These are phyloP conservation scores for Melaleuca quinquenervia DNA, from an alignment of 345 rosid genomes.

Conservation along the genomic window DNA sequence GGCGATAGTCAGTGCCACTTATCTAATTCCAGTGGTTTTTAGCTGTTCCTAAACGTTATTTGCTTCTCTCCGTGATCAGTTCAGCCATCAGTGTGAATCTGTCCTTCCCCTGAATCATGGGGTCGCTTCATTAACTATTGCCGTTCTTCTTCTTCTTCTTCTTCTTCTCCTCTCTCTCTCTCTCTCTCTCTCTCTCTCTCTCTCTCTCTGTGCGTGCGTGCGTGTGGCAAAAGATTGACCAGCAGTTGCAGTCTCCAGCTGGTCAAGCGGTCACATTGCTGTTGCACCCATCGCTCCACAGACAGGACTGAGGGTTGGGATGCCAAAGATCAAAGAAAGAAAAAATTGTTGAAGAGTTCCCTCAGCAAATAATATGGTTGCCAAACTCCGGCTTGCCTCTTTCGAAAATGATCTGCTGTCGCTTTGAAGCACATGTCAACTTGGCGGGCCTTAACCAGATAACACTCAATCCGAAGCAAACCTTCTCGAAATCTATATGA, in stretches of 20 bases:
- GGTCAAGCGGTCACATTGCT: neutral
- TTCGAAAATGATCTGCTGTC: neutral
- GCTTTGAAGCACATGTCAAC: neutral
- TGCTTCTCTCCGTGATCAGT: neutral
- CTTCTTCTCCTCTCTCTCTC: no score
- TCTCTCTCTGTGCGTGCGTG: neutral
- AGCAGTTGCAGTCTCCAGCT: neutral
- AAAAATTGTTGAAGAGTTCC: neutral
- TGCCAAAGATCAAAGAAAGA: neutral
- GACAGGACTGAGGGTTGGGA: neutral
- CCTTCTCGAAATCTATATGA: neutral
- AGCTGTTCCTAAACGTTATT: neutral
- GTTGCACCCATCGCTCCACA: neutral
- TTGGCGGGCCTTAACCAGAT: neutral
- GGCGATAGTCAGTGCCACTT: neutral
- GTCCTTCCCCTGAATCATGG: neutral
- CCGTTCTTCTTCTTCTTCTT: neutral
- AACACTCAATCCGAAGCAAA: neutral
- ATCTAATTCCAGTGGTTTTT: neutral
- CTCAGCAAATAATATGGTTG: neutral
- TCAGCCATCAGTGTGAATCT: neutral
- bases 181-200: no score
- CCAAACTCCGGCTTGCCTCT: neutral
- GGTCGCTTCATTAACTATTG: neutral
- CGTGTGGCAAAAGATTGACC: neutral